phyloP scores from a whole-genome alignment of 208 protist genomes.

The Acanthamoeba triangularis region DNA sequence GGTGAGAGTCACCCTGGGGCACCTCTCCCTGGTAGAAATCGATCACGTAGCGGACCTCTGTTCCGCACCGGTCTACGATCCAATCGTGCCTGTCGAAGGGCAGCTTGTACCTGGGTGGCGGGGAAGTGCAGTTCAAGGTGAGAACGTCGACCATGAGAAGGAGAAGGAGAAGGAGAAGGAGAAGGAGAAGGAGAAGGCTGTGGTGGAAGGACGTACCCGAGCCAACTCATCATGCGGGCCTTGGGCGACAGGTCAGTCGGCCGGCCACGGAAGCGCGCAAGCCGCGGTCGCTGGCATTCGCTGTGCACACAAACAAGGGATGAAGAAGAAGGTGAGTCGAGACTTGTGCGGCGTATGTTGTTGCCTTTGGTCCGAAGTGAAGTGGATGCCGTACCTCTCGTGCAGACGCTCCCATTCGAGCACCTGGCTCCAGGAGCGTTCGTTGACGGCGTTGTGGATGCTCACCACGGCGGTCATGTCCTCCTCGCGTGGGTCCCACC shows the following conservation, averaged over 20 bases:
- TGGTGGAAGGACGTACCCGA: conserved; percentile 77
- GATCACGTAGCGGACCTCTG: conserved; percentile 80
- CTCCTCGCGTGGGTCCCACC: conserved; percentile 81
- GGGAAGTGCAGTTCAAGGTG: not conserved
- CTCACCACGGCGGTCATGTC: conserved; percentile 85
- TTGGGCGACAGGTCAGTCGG: conserved; percentile 86
- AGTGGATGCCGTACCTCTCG: conserved; percentile 63
- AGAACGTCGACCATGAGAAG: not conserved
- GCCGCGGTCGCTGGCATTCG: conserved; percentile 78
- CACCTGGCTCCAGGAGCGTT: conserved; percentile 86
- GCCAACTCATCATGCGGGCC: conserved; percentile 81
- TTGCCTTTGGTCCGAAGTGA: not conserved
- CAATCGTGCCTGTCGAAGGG: conserved; percentile 91
- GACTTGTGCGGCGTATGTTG: not conserved
- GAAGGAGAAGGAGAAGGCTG: not conserved
- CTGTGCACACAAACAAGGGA: not conserved
- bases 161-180: not conserved
- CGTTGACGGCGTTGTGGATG: conserved; percentile 90
- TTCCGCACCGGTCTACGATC: conserved; percentile 88
- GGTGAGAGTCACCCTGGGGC: not conserved
- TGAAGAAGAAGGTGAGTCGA: not conserved
- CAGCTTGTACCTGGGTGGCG: conserved; percentile 4
- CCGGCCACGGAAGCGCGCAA: conserved; percentile 85
- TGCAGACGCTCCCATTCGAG: conserved; percentile 85
- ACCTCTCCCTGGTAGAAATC: conserved; percentile 84